A percentile compares a stretch with the other conserved stretches of the same genome.
Conservation (phyloP, 2,329 filamentous ascomycete species). For the Coniochaeta sp. region DNA sequence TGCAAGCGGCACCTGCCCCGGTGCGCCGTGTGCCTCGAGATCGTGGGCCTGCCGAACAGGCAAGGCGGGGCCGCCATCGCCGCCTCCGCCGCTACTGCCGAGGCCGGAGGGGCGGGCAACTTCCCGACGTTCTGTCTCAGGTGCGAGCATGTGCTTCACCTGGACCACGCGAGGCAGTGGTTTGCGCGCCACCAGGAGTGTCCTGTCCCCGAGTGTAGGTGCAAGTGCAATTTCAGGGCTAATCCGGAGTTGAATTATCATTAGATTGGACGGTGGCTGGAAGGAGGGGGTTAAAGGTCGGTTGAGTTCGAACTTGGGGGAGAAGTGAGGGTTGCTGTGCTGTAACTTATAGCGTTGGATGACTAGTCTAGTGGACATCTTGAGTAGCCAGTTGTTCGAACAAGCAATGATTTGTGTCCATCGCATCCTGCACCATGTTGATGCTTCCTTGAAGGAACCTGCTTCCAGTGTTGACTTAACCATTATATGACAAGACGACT, state of each 20-base stretch:
- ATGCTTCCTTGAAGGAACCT: too few species aligned
- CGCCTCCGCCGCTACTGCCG: not conserved
- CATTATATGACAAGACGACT: too few species aligned
- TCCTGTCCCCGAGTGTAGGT: conserved; percentile 61
- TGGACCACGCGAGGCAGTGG: conserved; percentile 61
- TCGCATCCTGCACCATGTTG: too few species aligned
- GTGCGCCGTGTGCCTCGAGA: conserved; percentile 60
- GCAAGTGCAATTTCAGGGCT: conserved; percentile 53
- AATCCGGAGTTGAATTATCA: conserved; percentile 52
- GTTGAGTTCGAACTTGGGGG: too few species aligned
- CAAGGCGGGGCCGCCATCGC: conserved; percentile 29
- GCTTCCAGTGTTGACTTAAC: too few species aligned
- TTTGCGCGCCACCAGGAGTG: conserved; percentile 58
- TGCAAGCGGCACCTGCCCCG: conserved; percentile 60
- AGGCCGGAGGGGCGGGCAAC: conserved; percentile 27
- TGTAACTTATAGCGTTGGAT: too few species aligned
- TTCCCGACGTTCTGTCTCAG: conserved; percentile 64
- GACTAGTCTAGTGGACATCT: too few species aligned
- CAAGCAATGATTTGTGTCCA: too few species aligned
- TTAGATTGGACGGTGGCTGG: too few species aligned
- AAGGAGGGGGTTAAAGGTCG: too few species aligned
- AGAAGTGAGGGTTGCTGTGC: too few species aligned
- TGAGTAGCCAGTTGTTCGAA: too few species aligned
- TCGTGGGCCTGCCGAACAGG: conserved; percentile 52
- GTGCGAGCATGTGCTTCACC: conserved; percentile 60